Percentiles rank a stretch among this genome's conserved stretches.
phyloP scores from a whole-genome alignment of 108 stramenopile genomes.

The Nitzschia sp. region DNA sequence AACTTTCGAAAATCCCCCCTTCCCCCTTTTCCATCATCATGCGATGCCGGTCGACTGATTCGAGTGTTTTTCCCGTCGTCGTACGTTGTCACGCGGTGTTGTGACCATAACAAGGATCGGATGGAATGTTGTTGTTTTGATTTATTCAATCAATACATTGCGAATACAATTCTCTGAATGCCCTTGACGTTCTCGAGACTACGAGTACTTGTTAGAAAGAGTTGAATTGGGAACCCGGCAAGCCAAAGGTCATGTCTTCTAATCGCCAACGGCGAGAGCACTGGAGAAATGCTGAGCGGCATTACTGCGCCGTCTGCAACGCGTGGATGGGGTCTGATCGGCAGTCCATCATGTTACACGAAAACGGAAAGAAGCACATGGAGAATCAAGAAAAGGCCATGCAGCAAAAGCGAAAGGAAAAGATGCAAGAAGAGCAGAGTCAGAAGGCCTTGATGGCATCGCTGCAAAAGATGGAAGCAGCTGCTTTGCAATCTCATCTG shows the following conservation, averaged over 20 bases:
- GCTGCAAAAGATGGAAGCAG: conserved; percentile 60
- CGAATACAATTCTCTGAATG: too few relatives aligned
- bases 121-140: too few relatives aligned
- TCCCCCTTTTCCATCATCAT: too few relatives aligned
- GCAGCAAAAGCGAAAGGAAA: conserved; percentile 52
- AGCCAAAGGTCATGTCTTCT: background rate
- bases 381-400: conserved; percentile 66
- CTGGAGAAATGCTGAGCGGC: conserved; percentile 69
- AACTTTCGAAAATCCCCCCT: too few relatives aligned
- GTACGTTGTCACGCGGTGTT: too few relatives aligned
- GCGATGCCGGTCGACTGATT: too few relatives aligned
- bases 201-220: too few relatives aligned
- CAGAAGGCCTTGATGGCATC: conserved; percentile 52
- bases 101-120: too few relatives aligned
- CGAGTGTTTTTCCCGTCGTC: too few relatives aligned
- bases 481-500: conserved; percentile 39
- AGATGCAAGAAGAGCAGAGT: conserved; percentile 56
- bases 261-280: conserved; percentile 33
- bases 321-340: conserved; percentile 86
- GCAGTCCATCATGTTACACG: conserved; percentile 77
- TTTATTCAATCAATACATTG: too few relatives aligned
- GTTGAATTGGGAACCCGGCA: too few relatives aligned
- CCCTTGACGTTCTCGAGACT: too few relatives aligned
- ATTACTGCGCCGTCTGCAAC: conserved; percentile 86
- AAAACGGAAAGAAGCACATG: conserved; percentile 85